Conservation (phyloP, 2,329 filamentous ascomycete genomes). For the Colletotrichum nymphaeae region DNA sequence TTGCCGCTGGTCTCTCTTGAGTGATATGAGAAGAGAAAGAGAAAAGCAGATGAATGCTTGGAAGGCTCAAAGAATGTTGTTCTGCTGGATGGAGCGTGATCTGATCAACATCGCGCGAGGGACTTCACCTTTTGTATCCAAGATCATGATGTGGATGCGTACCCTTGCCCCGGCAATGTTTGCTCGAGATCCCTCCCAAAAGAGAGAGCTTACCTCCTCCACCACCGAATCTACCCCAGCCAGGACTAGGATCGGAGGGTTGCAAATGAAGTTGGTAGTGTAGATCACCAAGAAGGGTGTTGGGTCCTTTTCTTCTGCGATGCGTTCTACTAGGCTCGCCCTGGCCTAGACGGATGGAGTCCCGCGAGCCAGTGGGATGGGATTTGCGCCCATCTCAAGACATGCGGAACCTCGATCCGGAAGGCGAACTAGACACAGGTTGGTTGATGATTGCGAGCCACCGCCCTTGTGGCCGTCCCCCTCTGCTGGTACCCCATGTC, state of each 20-base stretch:
- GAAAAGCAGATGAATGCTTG: background rate
- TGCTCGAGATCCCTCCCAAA: constrained; percentile 5
- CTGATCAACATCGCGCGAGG: background rate
- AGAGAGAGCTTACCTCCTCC: background rate
- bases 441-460: constrained; percentile 2
- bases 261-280: constrained; percentile 5
- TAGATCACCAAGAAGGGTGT: constrained; percentile 12
- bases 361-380: constrained; percentile 12
- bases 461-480: background rate
- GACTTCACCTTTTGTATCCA: constrained; percentile 15
- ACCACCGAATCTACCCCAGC: background rate
- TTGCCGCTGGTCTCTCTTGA: background rate
- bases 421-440: background rate
- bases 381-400: constrained; percentile 9
- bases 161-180: constrained; percentile 18
- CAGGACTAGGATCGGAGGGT: background rate
- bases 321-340: constrained; percentile 1
- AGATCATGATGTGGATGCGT: background rate
- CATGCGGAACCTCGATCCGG: constrained; percentile 8
- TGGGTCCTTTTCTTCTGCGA: constrained; percentile 10
- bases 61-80: background rate
- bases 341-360: constrained; percentile 7
- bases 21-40: background rate
- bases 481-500: background rate
- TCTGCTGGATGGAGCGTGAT: background rate